Base-by-base conservation (phyloP, 2,329 filamentous ascomycete genomes). In the Ilyonectria sp. region DNA sequence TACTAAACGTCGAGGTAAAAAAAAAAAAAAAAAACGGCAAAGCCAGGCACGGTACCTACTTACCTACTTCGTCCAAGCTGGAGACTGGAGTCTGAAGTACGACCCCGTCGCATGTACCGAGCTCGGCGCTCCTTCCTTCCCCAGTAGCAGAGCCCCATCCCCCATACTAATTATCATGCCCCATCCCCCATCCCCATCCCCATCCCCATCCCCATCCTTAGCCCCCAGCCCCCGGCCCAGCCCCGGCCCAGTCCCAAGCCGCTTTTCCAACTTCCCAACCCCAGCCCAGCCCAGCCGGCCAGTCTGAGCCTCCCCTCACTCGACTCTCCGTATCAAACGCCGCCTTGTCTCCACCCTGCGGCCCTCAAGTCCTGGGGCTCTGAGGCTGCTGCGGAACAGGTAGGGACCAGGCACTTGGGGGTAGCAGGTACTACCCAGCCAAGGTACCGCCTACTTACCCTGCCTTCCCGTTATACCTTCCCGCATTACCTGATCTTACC, bases 81-180 rank as follows among this genome's bases (percentile, higher is more conserved):
- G 17, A 53, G 6, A 33, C 40, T n/a, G 15, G 50, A 53, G 29
- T 23, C 54, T 40, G 53, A 19, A 46, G 53, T 35, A 60, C 50
- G 58, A 31, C 21, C 37, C 37, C 26, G 47, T 63, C 44, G 46
- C 70, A 68, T 58, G 53, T 66, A 69, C 60, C 56, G 63, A 69
- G 62, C 23, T 63, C 63, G 71, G 62, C 67, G 52, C 62, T 71
- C 71, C 46, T 63, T 65, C 62, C 60, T 60, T 62, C 63, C 63
- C 53, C 60, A 74, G 60, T 54, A 56, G 71, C 71, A 70, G 72
- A 74, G 72, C 72, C 72, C 72, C 72, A 74, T 74, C 73, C 63
- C 58, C 72, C 72, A 65, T 74, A 73, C 64, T 65, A 65, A 47
- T 58, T 52, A 40, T 46, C 40, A 52, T 57, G 59, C 63, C 63